phyloP scores from a whole-genome alignment of 1,284 basidiomycete species.

The Melampsora americana region DNA sequence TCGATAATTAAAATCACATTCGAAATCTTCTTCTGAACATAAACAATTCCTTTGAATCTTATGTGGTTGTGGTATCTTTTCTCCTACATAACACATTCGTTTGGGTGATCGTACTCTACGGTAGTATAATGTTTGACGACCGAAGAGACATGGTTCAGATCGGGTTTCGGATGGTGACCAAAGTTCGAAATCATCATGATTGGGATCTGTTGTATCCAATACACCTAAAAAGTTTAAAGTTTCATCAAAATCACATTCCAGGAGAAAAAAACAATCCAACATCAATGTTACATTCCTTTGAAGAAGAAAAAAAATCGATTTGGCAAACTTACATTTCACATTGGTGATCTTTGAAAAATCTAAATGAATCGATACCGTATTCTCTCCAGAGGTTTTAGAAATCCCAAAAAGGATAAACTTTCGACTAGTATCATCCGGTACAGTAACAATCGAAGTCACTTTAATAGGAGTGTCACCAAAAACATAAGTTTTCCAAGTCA shows the following conservation, averaged over 20 bases:
- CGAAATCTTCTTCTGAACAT: constrained; percentile 74
- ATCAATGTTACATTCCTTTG: constrained; percentile 34
- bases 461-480: constrained; percentile 73
- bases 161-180: constrained; percentile 88
- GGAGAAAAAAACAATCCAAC: constrained; percentile 11
- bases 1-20: constrained; percentile 89
- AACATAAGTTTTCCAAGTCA: constrained; percentile 79
- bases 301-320: constrained; percentile 11
- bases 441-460: constrained; percentile 76
- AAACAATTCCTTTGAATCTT: constrained; percentile 68
- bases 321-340: constrained; percentile 64
- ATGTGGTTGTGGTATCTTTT: constrained; percentile 60
- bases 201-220: constrained; percentile 67
- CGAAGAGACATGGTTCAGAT: constrained; percentile 74
- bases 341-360: constrained; percentile 79
- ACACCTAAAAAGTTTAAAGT: constrained; percentile 67
- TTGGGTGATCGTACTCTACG: constrained; percentile 74
- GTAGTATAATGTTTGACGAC: constrained; percentile 81
- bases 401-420: constrained; percentile 82
- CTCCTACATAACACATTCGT: constrained; percentile 69
- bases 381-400: constrained; percentile 59
- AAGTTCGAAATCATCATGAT: constrained; percentile 83
- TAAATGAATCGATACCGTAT: constrained; percentile 72
- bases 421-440: constrained; percentile 83
- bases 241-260: constrained; percentile 10